Conservation (phyloP, 2,329 filamentous ascomycete species). For the Verticillium dahliae region DNA sequence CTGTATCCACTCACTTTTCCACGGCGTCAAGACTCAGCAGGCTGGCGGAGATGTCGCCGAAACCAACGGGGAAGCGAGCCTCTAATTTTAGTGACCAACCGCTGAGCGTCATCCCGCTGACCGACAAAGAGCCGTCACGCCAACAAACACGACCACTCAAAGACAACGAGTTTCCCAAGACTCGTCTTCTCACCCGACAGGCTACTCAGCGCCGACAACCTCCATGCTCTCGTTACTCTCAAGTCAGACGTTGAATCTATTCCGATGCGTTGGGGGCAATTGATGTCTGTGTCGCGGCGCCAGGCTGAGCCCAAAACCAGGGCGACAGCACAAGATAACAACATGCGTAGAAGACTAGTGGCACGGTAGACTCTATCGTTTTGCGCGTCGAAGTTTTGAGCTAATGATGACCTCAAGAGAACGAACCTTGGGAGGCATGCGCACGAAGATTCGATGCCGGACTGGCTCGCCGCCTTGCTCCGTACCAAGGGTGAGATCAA, state of each 20-base stretch:
- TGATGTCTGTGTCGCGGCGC: neutral
- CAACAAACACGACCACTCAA: too few species aligned
- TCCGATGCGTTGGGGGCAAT: neutral
- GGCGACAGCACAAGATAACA: neutral
- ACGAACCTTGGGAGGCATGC: slow-evolving; percentile 66
- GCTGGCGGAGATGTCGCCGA: too few species aligned
- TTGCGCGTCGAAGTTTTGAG: neutral
- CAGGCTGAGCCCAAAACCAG: neutral
- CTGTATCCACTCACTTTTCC: too few species aligned
- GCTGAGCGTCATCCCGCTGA: too few species aligned
- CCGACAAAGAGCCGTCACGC: too few species aligned
- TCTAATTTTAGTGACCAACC: too few species aligned
- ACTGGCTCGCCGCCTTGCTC: slow-evolving; percentile 58
- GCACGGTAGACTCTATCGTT: neutral
- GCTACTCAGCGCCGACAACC: neutral
- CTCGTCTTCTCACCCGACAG: neutral
- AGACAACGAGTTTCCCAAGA: too few species aligned
- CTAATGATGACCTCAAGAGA: slow-evolving; percentile 27
- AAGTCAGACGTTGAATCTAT: neutral
- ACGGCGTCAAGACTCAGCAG: too few species aligned
- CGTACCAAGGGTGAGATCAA: slow-evolving; percentile 50
- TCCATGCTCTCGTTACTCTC: neutral
- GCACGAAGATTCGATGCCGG: slow-evolving; percentile 68
- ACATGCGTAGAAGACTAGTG: neutral
- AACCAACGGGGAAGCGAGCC: too few species aligned